These are phyloP conservation scores for Gossypium arboreum DNA, from an alignment of 345 rosid genomes.

Conservation along the genomic window DNA sequence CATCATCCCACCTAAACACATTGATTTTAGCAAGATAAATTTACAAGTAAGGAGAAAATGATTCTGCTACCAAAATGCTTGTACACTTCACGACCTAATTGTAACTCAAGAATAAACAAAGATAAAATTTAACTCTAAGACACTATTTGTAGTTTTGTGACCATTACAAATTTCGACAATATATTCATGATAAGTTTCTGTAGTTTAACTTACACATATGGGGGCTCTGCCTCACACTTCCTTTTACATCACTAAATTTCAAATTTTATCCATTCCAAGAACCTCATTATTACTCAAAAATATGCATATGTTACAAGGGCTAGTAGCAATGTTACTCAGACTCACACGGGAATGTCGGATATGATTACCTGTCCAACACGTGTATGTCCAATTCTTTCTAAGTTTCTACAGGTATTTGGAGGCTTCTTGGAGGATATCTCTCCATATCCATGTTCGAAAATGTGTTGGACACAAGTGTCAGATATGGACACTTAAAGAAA, in stretches of 20 bases:
- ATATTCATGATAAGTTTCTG: background rate
- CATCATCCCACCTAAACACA: constrained; percentile 72
- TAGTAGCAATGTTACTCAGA: background rate
- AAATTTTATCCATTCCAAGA: background rate
- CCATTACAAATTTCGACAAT: background rate
- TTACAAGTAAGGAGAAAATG: background rate
- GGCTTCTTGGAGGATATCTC: no score
- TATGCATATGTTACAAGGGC: background rate
- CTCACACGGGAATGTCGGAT: no score
- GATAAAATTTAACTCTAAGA: background rate
- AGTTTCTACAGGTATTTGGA: no score
- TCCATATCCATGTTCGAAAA: no score
- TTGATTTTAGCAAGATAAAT: constrained; percentile 17
- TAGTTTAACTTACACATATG: background rate
- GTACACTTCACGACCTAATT: background rate
- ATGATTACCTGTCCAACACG: no score
- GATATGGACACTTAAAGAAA: no score
- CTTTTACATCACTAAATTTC: background rate
- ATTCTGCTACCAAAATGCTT: background rate
- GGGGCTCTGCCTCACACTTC: background rate
- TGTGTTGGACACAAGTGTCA: no score
- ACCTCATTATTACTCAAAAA: background rate
- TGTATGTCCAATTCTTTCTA: no score
- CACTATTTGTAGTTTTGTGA: background rate
- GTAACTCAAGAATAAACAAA: background rate